These are phyloP conservation scores for Sarocladium strictum DNA, from an alignment of 2,329 filamentous ascomycete species.

Conservation along the genomic window DNA sequence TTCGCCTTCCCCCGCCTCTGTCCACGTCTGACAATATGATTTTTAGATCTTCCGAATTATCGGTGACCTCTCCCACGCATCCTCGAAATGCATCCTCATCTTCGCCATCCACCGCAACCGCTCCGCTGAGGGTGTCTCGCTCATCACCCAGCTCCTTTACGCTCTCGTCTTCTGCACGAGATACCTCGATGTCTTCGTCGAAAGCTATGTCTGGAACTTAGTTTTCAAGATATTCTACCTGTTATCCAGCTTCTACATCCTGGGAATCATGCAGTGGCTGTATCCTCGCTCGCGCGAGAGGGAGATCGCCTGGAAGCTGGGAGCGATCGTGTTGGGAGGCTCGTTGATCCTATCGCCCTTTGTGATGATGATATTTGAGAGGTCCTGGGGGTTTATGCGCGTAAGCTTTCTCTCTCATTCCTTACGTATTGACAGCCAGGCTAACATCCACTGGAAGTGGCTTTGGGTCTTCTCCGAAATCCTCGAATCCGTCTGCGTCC, in stretches of 20 bases:
- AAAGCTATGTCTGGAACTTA: conserved; percentile 59
- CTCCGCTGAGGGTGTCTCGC: conserved; percentile 84
- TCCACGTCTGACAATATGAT: too few species aligned
- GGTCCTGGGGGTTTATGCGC: conserved; percentile 41
- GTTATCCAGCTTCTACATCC: conserved; percentile 74
- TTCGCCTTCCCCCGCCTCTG: not conserved
- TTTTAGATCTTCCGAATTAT: conserved; percentile 71
- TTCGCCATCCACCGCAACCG: conserved; percentile 83
- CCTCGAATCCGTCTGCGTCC: conserved; percentile 83
- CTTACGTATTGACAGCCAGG: not conserved
- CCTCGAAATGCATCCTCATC: conserved; percentile 86
- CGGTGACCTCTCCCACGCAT: conserved; percentile 77
- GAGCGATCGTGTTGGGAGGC: conserved; percentile 60
- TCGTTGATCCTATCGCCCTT: conserved; percentile 66
- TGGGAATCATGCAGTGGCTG: conserved; percentile 79
- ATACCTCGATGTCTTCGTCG: conserved; percentile 73
- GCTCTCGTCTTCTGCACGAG: conserved; percentile 77
- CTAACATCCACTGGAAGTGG: conserved; percentile 42
- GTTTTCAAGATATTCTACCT: conserved; percentile 90
- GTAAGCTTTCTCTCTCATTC: conserved; percentile 29
- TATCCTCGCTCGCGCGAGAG: conserved; percentile 84
- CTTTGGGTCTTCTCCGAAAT: conserved; percentile 86
- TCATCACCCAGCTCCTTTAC: conserved; percentile 88
- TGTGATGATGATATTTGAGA: conserved; percentile 62
- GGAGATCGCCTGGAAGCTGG: conserved; percentile 91